These are phyloP conservation scores for Chenopodium suecicum DNA, from an alignment of 148 eudicot genomes.

Conservation along the genomic window DNA sequence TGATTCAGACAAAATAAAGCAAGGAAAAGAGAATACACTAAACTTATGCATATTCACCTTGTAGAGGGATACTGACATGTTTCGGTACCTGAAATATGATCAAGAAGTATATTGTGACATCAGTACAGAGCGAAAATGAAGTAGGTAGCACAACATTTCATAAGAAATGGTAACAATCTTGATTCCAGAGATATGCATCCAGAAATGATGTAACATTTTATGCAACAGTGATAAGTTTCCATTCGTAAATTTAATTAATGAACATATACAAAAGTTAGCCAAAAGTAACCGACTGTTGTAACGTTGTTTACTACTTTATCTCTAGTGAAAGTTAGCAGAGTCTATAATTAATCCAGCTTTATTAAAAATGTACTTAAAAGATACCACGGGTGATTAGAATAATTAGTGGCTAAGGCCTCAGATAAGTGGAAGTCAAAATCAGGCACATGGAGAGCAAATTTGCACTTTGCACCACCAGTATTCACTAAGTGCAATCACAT, in stretches of 20 bases:
- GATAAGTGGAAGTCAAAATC: slow-evolving; percentile 15
- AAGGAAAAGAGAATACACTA: neutral
- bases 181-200: neutral
- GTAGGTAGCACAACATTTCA: neutral
- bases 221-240: neutral
- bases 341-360: slow-evolving; percentile 4
- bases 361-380: neutral
- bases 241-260: neutral
- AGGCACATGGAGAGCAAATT: slow-evolving; percentile 19
- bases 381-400: neutral
- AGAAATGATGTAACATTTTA: neutral
- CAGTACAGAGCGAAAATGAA: neutral
- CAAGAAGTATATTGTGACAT: neutral
- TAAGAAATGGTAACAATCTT: neutral
- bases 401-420: neutral
- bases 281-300: slow-evolving; percentile 9
- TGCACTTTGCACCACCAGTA: neutral
- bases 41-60: slow-evolving; percentile 46
- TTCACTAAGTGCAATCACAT: neutral
- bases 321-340: slow-evolving; percentile 16
- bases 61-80: slow-evolving; percentile 78
- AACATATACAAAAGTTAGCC: neutral
- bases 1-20: neutral
- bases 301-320: slow-evolving; percentile 22
- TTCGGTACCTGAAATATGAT: slow-evolving; percentile 56